phyloP scores from a whole-genome alignment of 345 rosid species.

The Rhizophora apiculata region DNA sequence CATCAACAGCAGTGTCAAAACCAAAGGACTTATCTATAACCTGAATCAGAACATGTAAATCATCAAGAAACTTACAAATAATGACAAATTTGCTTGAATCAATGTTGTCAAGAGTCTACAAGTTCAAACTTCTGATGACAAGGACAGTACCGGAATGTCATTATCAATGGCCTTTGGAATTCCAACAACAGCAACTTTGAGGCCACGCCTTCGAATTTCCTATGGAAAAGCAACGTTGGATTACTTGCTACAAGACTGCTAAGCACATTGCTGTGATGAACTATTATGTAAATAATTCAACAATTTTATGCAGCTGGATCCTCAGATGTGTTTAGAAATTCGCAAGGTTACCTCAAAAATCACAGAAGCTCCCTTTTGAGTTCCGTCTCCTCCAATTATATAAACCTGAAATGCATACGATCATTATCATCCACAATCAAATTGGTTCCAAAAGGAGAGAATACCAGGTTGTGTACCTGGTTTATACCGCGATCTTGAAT shows the following conservation, averaged over 20 bases:
- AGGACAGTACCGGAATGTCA: constrained; percentile 52
- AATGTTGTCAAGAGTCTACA: not conserved
- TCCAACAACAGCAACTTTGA: constrained; percentile 75
- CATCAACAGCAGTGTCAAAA: constrained; percentile 94
- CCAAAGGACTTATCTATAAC: constrained; percentile 85
- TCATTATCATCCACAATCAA: not conserved
- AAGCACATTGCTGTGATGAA: not conserved
- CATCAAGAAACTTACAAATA: not conserved
- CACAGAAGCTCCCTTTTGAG: constrained; percentile 64
- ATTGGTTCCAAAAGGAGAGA: not conserved
- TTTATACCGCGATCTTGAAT: constrained; percentile 95
- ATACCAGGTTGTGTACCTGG: constrained; percentile 40
- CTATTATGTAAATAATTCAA: not conserved
- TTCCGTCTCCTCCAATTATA: constrained; percentile 85
- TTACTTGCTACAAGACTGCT: not conserved
- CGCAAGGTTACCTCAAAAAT: constrained; percentile 49
- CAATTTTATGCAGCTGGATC: not conserved
- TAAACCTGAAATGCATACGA: constrained; percentile 43
- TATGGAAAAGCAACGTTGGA: constrained; percentile 13
- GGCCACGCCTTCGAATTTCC: constrained; percentile 64
- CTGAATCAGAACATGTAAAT: constrained; percentile 25
- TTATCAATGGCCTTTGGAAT: constrained; percentile 80
- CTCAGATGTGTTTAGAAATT: not conserved
- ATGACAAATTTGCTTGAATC: not conserved
- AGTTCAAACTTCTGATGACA: not conserved